Evolutionary conservation across 345 rosid species (phyloP), one percentile per base, ranked within the genome.

Genomic region (Cardamine chenopodiifolia): DNA sequence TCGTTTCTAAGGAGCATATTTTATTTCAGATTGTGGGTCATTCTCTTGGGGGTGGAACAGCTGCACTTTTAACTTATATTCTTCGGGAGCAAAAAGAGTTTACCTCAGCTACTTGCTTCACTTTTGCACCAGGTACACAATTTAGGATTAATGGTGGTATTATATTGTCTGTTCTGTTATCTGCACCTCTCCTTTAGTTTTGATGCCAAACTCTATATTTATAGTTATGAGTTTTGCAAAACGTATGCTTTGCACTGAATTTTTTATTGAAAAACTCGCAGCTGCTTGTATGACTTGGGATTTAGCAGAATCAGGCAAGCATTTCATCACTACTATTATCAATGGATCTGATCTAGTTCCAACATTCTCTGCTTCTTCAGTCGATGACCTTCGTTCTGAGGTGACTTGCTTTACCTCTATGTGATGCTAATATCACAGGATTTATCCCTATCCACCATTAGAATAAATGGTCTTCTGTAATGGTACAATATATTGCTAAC

Each of bases 281-380:
- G 99, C 98, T 79, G 99, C 99, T 20, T 96, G 97, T 78, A 88
- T 96, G 98, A 96, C 99, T 31, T 96, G 96, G 97, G 98, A 96
- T 57, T 85, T 96, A 82, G 99, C 99, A 58, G 99, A 95, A 78
- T 95, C 99, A 48, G 99, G 99, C 72, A 96, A 89, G 82, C 88
- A 86, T 64, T 96, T 92, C 77, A 85, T 88, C 56, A 85, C 94
- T 23, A 88, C 96, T 22, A 75, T 89, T 48, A 79, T 96, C 48
- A 92, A 96, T 76, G 99, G 99, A 55, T 92, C 96, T 39, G 99
- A 96, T 84, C 74, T 92, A 63, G 99, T 96, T 69, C 98, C 99
- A 56, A 89, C 98, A 60, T 96, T 90, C 75, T 96, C 99, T 64
- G 75, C 98, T 66, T 82, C 92, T 74, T 90, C 99, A 45, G 75